These are phyloP conservation scores for Gaeumannomyces sp. DNA, from an alignment of 2,329 filamentous ascomycete genomes.

Conservation along the genomic window DNA sequence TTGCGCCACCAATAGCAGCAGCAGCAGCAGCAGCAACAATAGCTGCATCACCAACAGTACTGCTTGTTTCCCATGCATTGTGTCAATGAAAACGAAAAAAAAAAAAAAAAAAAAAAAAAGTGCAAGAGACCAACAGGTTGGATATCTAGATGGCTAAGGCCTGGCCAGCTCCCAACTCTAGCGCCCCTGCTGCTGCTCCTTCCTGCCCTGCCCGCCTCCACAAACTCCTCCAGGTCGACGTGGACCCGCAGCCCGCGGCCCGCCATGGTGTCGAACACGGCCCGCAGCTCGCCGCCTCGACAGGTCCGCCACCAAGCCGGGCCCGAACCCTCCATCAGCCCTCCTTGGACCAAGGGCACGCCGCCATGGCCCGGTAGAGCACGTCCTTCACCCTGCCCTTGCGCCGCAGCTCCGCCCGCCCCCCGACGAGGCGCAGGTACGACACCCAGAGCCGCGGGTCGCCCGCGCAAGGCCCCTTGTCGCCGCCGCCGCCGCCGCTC, in stretches of 20 bases:
- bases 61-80: neutral
- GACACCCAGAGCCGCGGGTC: slow-evolving; percentile 41
- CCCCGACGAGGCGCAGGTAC: slow-evolving; percentile 42
- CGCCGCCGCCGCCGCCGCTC: slow-evolving; percentile 28
- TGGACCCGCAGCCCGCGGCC: slow-evolving; percentile 17
- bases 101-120: too few relatives aligned
- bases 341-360: slow-evolving; percentile 44
- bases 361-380: slow-evolving; percentile 39
- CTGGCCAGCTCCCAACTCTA: neutral
- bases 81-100: too few relatives aligned
- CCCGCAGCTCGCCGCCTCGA: slow-evolving; percentile 41
- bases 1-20: too few relatives aligned
- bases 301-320: slow-evolving; percentile 27
- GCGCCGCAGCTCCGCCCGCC: slow-evolving; percentile 25
- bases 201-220: slow-evolving; percentile 10
- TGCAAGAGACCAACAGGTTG: too few relatives aligned
- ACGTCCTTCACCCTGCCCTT: slow-evolving; percentile 40
- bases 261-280: slow-evolving; percentile 26
- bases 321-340: slow-evolving; percentile 43
- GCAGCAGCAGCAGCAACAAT: too few relatives aligned
- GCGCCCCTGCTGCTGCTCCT: neutral
- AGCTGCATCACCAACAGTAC: too few relatives aligned
- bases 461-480: slow-evolving; percentile 21
- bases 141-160: too few relatives aligned
- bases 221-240: slow-evolving; percentile 15